These are phyloP conservation scores for Lachancea quebecensis DNA, from an alignment of 805 yeast species.

Conservation along the genomic window DNA sequence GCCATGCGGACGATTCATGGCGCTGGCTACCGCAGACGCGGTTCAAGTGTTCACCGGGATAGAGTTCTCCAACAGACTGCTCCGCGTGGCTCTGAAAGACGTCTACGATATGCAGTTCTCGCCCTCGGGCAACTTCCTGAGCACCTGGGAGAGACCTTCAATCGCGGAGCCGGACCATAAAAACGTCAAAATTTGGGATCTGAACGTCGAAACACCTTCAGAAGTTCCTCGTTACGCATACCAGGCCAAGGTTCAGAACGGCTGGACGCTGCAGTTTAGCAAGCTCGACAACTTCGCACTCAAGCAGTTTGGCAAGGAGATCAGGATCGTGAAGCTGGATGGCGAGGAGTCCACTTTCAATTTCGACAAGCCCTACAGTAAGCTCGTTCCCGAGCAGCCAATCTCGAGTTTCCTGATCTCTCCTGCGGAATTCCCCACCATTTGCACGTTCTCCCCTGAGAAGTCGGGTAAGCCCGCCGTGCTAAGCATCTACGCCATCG, in stretches of 20 bases:
- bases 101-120: constrained; percentile 80
- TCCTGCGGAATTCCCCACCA: constrained; percentile 84
- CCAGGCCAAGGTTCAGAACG: constrained; percentile 74
- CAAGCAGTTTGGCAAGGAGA: constrained; percentile 24
- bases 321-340: constrained; percentile 37
- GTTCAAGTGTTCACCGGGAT: constrained; percentile 27
- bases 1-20: constrained; percentile 32
- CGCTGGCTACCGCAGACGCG: constrained; percentile 23
- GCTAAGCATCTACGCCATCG: constrained; percentile 59
- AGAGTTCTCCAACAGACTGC: constrained; percentile 17
- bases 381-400: constrained; percentile 42
- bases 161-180: constrained; percentile 64
- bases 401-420: constrained; percentile 51
- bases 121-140: constrained; percentile 75
- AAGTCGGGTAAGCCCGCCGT: constrained; percentile 82
- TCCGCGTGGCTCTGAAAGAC: constrained; percentile 42
- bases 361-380: constrained; percentile 49
- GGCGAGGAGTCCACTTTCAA: constrained; percentile 33
- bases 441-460: constrained; percentile 88
- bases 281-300: constrained; percentile 30
- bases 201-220: constrained; percentile 40
- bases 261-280: constrained; percentile 53
- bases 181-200: constrained; percentile 72
- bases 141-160: constrained; percentile 87
- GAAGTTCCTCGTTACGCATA: constrained; percentile 38